Base-by-base conservation (phyloP, 805 yeast genomes). In the Saccharomycopsis capsularis region DNA sequence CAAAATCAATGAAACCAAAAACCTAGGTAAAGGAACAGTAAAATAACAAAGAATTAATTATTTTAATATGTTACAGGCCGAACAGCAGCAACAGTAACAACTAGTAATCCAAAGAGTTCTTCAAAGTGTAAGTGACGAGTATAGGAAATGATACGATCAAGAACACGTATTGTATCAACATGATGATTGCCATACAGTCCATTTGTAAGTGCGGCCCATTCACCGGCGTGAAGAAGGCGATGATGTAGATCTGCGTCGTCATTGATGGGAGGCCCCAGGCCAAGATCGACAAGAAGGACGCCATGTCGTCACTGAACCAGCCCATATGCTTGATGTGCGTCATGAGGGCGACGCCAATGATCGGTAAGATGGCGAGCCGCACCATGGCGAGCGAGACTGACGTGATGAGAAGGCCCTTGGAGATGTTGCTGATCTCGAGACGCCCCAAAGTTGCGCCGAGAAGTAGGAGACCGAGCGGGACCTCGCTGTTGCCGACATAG, bases 361-460 rank as follows among this genome's bases (percentile, higher is more conserved):
- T 79, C 1, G 98, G 99, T 59, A 89, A 64, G 0, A 90, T 54
- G 13, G 85, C 76, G 44, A 88, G 69, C 57, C 89, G 75, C 39
- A 79, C 62, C 1, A 77, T 38, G 0, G 85, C 76, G 40, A 89
- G 62, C 24, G 73, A 64, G 2, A 79, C 60, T 0, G 91, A 84
- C 0, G 91, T 76, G 59, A 77, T 66, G 72, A 77, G 70, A 57
- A 85, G 82, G 1, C 91, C 91, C 13, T 70, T 68, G 5, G 85
- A 82, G 61, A 90, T 68, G 19, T 70, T 62, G 13, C 73, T 75
- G 34, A 88, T 67, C 50, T 76, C 68, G 41, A 91, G 71, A 45
- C 96, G 68, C 1, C 96, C 85, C 41, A 91, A 78, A 4, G 96
- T 89, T 3, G 91, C 95, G 1, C 99, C 99, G 23, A 93, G 65